Conservation (phyloP, 2,329 filamentous ascomycete genomes). For the Elsinoe perseae region DNA sequence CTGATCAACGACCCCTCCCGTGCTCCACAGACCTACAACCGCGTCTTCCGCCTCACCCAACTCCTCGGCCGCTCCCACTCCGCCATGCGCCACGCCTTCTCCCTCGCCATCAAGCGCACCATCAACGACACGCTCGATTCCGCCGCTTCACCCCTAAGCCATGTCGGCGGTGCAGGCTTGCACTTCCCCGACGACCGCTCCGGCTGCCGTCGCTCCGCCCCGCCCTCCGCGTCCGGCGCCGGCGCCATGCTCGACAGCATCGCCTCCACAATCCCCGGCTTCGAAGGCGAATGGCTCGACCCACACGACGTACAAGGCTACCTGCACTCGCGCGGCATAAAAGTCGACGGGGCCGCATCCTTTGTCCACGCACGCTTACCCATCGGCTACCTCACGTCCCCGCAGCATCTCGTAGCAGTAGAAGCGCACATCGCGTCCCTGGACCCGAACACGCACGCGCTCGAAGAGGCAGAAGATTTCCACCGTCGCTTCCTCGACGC, state of each 20-base stretch:
- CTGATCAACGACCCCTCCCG: conserved; percentile 33
- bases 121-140: conserved; percentile 43
- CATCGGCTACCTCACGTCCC: conserved; percentile 12
- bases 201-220: neutral
- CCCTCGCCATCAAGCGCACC: conserved; percentile 29
- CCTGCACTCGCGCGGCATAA: conserved; percentile 55
- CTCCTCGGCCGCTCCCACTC: conserved; percentile 43
- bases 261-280: conserved; percentile 50
- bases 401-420: conserved; percentile 2
- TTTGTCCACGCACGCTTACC: conserved; percentile 54
- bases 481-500: conserved; percentile 16
- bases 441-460: conserved; percentile 15
- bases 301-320: conserved; percentile 69
- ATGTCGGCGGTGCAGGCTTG: conserved; percentile 61
- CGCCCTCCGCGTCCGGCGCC: conserved; percentile 1
- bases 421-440: conserved; percentile 3
- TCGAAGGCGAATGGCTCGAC: conserved; percentile 70
- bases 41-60: conserved; percentile 62
- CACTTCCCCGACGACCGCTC: conserved; percentile 42
- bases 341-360: conserved; percentile 53
- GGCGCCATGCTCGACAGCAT: conserved; percentile 27
- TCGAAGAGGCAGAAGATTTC: conserved; percentile 17
- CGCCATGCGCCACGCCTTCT: conserved; percentile 34
- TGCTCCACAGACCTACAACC: conserved; percentile 28
- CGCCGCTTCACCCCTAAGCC: conserved; percentile 49